Evolutionary conservation across 371 early-diverging fungal species (phyloP).

Genomic region (Massospora cicadina): DNA sequence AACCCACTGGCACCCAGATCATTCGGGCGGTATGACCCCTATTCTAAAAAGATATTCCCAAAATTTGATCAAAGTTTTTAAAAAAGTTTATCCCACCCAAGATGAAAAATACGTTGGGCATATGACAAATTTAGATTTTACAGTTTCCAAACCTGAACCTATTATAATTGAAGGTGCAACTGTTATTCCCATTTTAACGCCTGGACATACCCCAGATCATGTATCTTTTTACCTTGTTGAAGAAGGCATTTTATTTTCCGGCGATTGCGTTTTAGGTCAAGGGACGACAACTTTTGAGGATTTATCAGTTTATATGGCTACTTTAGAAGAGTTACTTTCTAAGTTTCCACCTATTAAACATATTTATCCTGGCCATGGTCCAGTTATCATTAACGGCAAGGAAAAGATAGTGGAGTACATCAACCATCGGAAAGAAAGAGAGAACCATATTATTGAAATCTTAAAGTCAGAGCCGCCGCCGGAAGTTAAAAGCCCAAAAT

Average conservation of each 20-base stretch:
- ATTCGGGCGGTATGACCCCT: slow-evolving; percentile 46
- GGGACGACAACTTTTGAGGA: slow-evolving; percentile 67
- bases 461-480: slow-evolving; percentile 15
- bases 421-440: slow-evolving; percentile 51
- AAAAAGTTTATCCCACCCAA: slow-evolving; percentile 15
- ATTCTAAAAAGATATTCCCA: slow-evolving; percentile 14
- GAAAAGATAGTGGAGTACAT: slow-evolving; percentile 46
- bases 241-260: slow-evolving; percentile 53
- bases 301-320: slow-evolving; percentile 40
- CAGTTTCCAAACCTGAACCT: slow-evolving; percentile 12
- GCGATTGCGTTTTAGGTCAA: slow-evolving; percentile 71
- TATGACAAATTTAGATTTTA: slow-evolving; percentile 15
- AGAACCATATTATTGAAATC: slow-evolving; percentile 43
- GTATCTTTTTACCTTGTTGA: slow-evolving; percentile 48
- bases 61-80: slow-evolving; percentile 16
- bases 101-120: slow-evolving; percentile 15
- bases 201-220: slow-evolving; percentile 74
- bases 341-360: slow-evolving; percentile 6
- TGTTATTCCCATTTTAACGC: slow-evolving; percentile 46
- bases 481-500: not conserved
- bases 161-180: slow-evolving; percentile 26
- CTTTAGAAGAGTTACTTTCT: slow-evolving; percentile 27
- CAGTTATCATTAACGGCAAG: slow-evolving; percentile 41
- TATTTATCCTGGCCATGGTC: slow-evolving; percentile 52
- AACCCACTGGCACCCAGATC: slow-evolving; percentile 72